These are phyloP conservation scores for Litsea cubeba DNA, from an alignment of 164 flowering plant genomes.

Conservation along the genomic window DNA sequence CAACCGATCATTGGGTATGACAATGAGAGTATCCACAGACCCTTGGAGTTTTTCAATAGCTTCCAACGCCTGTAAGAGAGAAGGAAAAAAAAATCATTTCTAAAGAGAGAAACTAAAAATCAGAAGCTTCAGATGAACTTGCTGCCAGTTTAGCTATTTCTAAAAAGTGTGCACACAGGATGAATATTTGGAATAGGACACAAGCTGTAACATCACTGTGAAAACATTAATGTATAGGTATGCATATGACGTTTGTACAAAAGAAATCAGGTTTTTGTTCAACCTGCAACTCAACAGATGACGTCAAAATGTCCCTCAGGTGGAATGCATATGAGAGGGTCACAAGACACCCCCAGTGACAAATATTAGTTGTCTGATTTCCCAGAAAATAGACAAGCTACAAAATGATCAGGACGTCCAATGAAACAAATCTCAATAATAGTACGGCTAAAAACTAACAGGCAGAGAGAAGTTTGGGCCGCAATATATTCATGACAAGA, in stretches of 20 bases:
- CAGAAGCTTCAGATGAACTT: background rate
- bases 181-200: too few species aligned
- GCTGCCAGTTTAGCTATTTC: background rate
- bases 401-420: too few species aligned
- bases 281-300: background rate
- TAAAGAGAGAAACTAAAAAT: background rate
- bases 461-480: too few species aligned
- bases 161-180: background rate
- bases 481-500: too few species aligned
- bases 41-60: constrained; percentile 22
- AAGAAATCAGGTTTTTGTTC: background rate
- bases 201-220: too few species aligned
- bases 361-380: too few species aligned
- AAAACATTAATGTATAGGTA: background rate
- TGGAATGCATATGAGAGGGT: too few species aligned
- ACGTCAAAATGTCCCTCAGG: too few species aligned
- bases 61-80: constrained; percentile 18
- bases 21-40: constrained; percentile 24
- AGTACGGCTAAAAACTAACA: too few species aligned
- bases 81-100: background rate
- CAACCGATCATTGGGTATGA: constrained; percentile 31
- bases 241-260: background rate
- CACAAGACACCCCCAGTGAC: too few species aligned
- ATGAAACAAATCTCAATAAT: too few species aligned
- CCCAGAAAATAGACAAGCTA: too few species aligned